These are phyloP conservation scores for Acanthamoeba rhysodes DNA, from an alignment of 208 protist genomes.

Conservation along the genomic window DNA sequence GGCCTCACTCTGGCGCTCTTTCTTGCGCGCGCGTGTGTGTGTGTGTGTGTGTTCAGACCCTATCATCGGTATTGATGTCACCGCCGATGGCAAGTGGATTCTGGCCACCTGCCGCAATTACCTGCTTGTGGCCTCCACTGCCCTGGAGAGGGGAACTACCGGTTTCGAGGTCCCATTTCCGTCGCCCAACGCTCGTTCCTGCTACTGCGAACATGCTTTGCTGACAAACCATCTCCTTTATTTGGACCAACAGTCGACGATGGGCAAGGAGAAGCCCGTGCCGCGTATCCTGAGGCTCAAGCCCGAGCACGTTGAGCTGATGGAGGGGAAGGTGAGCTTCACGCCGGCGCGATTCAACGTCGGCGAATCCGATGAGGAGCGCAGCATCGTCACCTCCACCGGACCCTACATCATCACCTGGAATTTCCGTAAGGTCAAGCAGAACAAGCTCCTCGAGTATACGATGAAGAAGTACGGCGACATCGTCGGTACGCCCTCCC, in stretches of 20 bases:
- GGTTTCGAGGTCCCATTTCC: slow-evolving; percentile 81
- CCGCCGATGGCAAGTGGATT: slow-evolving; percentile 88
- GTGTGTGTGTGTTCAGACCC: slow-evolving; percentile 77
- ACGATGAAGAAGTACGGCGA: slow-evolving; percentile 82
- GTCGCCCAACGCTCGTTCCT: background rate
- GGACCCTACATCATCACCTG: slow-evolving; percentile 89
- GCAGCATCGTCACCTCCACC: slow-evolving; percentile 86
- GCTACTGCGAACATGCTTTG: too few species aligned
- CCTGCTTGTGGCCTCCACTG: slow-evolving; percentile 84
- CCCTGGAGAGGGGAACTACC: slow-evolving; percentile 75
- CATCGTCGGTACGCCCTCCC: slow-evolving; percentile 74
- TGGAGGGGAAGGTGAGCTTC: slow-evolving; percentile 85
- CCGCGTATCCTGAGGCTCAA: slow-evolving; percentile 85
- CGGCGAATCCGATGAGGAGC: slow-evolving; percentile 73
- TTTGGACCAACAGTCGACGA: background rate
- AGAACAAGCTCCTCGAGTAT: slow-evolving; percentile 81
- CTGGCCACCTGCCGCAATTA: slow-evolving; percentile 89
- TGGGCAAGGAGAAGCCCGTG: slow-evolving; percentile 84
- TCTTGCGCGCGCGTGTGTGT: background rate
- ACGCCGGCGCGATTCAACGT: slow-evolving; percentile 89
- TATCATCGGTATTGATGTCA: slow-evolving; percentile 89
- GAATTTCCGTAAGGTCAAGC: slow-evolving; percentile 88
- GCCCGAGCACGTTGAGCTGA: slow-evolving; percentile 80
- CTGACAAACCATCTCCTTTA: background rate
- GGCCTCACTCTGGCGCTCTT: too few species aligned